Percentiles rank a stretch among this genome's conserved stretches.
phyloP scores from a whole-genome alignment of 2,329 filamentous ascomycete genomes.

The Ophiostoma montium region DNA sequence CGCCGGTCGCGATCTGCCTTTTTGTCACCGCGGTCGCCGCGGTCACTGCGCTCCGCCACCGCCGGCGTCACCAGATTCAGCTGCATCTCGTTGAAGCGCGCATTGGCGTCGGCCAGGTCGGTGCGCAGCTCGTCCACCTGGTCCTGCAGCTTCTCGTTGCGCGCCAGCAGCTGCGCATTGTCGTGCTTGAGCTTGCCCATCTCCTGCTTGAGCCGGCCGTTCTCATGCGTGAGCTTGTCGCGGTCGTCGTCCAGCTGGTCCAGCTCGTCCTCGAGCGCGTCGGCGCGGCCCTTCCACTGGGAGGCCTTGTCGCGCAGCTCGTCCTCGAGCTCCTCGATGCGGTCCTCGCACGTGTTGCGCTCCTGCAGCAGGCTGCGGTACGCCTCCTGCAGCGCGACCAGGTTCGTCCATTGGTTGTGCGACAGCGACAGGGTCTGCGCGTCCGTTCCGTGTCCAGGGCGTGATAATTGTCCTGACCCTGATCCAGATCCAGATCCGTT shows the following conservation, averaged over 20 bases:
- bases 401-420: background rate
- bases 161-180: background rate
- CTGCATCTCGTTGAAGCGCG: slow-evolving; percentile 14
- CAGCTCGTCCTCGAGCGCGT: background rate
- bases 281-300: background rate
- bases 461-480: no score
- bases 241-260: background rate
- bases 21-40: background rate
- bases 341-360: background rate
- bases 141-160: background rate
- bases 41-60: background rate
- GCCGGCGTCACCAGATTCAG: slow-evolving; percentile 9
- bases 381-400: background rate
- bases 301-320: no score
- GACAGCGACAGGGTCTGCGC: background rate
- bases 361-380: background rate
- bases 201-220: background rate
- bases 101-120: slow-evolving; percentile 14
- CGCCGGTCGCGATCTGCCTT: no score
- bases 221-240: background rate
- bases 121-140: slow-evolving; percentile 12
- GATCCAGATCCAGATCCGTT: background rate
- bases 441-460: background rate
- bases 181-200: background rate
- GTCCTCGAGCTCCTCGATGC: background rate